These are phyloP conservation scores for Rhizopogon vinicolor DNA, from an alignment of 768 basidiomycete species.

Conservation along the genomic window DNA sequence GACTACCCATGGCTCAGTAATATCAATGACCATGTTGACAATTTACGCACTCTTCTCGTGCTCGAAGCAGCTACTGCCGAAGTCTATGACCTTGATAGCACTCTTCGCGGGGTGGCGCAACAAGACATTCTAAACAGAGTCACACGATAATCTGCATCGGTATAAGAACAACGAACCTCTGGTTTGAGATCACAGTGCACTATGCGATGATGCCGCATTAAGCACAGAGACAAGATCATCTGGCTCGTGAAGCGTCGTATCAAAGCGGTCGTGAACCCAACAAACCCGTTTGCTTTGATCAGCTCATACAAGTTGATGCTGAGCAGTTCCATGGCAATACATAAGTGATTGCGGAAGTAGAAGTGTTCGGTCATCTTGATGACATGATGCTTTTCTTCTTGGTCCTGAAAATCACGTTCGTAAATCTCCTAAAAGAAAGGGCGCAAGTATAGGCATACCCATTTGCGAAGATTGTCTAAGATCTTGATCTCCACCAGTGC, in stretches of 20 bases:
- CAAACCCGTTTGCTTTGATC: constrained; percentile 98
- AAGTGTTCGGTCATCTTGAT: constrained; percentile 99
- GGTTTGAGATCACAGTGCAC: constrained; percentile 99
- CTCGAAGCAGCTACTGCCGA: constrained; percentile 97
- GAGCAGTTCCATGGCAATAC: constrained; percentile 96
- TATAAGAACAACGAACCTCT: constrained; percentile 54
- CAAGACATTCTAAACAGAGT: constrained; percentile 72
- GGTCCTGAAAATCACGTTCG: constrained; percentile 52
- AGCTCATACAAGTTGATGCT: constrained; percentile 99
- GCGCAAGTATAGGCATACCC: constrained; percentile 48
- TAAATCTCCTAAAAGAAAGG: not conserved
- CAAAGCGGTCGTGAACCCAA: constrained; percentile 93
- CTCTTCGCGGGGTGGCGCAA: constrained; percentile 94
- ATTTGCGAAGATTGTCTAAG: constrained; percentile 92
- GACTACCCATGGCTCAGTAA: constrained; percentile 45
- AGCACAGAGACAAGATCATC: constrained; percentile 85
- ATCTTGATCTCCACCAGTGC: constrained; percentile 99
- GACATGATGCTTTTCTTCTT: constrained; percentile 95
- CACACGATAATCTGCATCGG: not conserved
- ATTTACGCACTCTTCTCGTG: constrained; percentile 88
- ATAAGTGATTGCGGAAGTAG: constrained; percentile 95
- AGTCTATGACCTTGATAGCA: constrained; percentile 97
- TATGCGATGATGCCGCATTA: constrained; percentile 96
- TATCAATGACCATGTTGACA: not conserved
- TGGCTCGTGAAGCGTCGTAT: constrained; percentile 96